phyloP scores from a whole-genome alignment of 2,329 filamentous ascomycete species.

The Colletotrichum chrysophilum region DNA sequence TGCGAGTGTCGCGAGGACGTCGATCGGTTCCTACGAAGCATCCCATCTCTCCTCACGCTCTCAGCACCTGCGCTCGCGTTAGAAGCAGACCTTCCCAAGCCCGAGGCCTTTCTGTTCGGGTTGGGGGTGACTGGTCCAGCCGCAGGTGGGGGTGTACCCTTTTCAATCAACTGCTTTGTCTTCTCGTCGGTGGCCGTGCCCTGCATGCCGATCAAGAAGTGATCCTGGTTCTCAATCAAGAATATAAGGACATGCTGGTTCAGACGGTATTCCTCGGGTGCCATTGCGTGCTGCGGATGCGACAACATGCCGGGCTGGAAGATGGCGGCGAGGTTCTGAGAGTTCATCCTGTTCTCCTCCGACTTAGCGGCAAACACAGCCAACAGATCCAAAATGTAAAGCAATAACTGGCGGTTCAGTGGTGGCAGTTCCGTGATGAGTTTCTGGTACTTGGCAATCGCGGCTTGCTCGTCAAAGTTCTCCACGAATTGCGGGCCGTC shows the following conservation, averaged over 20 bases:
- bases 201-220: slow-evolving; percentile 98
- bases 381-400: slow-evolving; percentile 94
- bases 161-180: slow-evolving; percentile 67
- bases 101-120: slow-evolving; percentile 54
- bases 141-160: slow-evolving; percentile 65
- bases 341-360: slow-evolving; percentile 96
- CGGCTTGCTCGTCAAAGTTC: slow-evolving; percentile 65
- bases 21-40: slow-evolving; percentile 85
- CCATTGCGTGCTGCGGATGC: slow-evolving; percentile 94
- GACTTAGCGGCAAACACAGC: slow-evolving; percentile 98
- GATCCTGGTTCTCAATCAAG: slow-evolving; percentile 96
- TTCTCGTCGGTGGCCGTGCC: slow-evolving; percentile 96
- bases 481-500: slow-evolving; percentile 75
- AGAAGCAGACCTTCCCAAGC: slow-evolving; percentile 78
- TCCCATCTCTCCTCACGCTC: slow-evolving; percentile 81
- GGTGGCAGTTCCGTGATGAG: slow-evolving; percentile 93
- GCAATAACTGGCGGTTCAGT: slow-evolving; percentile 88
- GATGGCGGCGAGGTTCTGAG: slow-evolving; percentile 91
- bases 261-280: slow-evolving; percentile 88
- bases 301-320: slow-evolving; percentile 97
- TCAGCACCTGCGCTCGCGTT: slow-evolving; percentile 89
- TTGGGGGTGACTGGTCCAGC: slow-evolving; percentile 54
- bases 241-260: slow-evolving; percentile 98
- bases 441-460: slow-evolving; percentile 83
- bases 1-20: slow-evolving; percentile 89